These are phyloP conservation scores for Penicillium daleae DNA, from an alignment of 495 filamentous ascomycete species.

Conservation along the genomic window DNA sequence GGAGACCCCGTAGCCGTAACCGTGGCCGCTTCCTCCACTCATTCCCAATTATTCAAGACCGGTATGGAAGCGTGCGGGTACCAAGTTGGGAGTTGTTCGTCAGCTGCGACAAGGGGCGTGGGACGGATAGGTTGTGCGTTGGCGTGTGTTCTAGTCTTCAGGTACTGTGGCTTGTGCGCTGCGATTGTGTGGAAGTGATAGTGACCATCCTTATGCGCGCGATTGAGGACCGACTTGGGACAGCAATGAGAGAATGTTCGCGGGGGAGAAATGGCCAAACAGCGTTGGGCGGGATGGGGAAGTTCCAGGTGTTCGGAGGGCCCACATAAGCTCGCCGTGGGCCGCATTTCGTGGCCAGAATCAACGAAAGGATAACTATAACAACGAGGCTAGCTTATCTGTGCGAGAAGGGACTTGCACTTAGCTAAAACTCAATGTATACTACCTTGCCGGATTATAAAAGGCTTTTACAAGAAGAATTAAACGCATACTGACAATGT, in stretches of 20 bases:
- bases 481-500: no score
- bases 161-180: slow-evolving; percentile 23
- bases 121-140: slow-evolving; percentile 10
- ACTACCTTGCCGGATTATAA: no score
- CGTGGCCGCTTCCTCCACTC: slow-evolving; percentile 48
- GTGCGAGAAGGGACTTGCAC: no score
- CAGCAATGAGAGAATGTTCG: slow-evolving; percentile 13
- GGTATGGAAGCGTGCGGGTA: slow-evolving; percentile 9
- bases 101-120: slow-evolving; percentile 30
- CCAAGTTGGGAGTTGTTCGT: slow-evolving; percentile 14
- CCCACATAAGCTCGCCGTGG: slow-evolving; percentile 33
- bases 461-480: no score
- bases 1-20: slow-evolving; percentile 46
- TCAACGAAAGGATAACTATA: neutral
- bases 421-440: no score
- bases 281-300: slow-evolving; percentile 25
- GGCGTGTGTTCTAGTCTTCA: slow-evolving; percentile 7
- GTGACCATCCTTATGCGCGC: slow-evolving; percentile 27
- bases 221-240: neutral
- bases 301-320: slow-evolving; percentile 18
- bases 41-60: slow-evolving; percentile 33
- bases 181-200: slow-evolving; percentile 9
- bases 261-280: slow-evolving; percentile 16
- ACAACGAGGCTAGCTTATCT: no score
- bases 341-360: slow-evolving; percentile 28